phyloP scores from a whole-genome alignment of 345 rosid species.

The Salix udensis region DNA sequence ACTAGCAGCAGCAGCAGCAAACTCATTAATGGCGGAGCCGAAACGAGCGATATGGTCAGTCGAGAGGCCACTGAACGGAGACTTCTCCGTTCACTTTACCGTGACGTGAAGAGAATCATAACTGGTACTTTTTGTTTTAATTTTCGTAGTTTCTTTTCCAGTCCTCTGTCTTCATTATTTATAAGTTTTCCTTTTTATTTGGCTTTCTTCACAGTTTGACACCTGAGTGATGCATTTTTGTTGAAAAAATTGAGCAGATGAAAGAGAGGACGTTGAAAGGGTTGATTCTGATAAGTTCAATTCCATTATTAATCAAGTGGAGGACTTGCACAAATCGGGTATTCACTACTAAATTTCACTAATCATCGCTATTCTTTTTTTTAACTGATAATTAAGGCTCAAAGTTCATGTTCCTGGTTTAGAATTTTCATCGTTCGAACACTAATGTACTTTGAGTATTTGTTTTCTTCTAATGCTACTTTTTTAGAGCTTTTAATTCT shows the following conservation, averaged over 20 bases:
- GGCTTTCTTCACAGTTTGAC: neutral
- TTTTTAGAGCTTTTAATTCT: no score
- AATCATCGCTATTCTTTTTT: neutral
- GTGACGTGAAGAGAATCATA: slow-evolving; percentile 30
- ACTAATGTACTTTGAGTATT: no score
- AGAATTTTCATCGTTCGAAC: no score
- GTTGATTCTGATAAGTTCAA: slow-evolving; percentile 32
- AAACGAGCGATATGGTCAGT: neutral
- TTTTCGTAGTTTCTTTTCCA: neutral
- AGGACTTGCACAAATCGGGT: slow-evolving; percentile 40
- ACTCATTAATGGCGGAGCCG: neutral
- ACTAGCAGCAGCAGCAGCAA: neutral
- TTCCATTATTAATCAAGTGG: slow-evolving; percentile 27
- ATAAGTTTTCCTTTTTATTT: neutral
- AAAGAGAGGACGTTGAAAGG: slow-evolving; percentile 28
- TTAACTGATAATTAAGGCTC: neutral
- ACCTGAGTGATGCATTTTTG: neutral
- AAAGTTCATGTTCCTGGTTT: neutral
- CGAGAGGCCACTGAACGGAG: slow-evolving; percentile 5
- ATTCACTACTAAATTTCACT: neutral
- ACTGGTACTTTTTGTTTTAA: slow-evolving; percentile 15
- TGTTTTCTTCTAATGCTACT: no score
- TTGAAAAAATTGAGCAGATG: slow-evolving; percentile 16
- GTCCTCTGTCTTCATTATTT: neutral
- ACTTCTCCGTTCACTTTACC: slow-evolving; percentile 33